A percentile compares a stretch with the other conserved stretches of the same genome.
Evolutionary conservation across 306 rosid genomes (phyloP).

Genomic region (Senna siamea): DNA sequence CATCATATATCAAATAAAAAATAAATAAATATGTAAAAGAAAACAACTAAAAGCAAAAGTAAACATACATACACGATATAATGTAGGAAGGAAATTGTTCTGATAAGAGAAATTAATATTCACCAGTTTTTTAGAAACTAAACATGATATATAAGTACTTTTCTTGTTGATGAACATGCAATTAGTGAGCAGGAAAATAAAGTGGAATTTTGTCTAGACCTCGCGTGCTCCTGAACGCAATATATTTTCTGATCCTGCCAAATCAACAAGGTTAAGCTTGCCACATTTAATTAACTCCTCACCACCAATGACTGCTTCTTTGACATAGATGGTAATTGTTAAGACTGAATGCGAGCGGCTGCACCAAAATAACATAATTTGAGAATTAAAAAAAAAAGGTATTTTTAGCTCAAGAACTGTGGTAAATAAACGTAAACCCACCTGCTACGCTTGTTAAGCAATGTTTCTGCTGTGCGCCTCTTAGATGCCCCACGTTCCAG

Average conservation of each 20-base stretch:
- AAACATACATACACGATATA: too few species aligned
- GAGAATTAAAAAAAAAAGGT: background rate
- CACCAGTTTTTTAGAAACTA: too few species aligned
- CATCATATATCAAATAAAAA: too few species aligned
- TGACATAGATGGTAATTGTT: slow-evolving; percentile 81
- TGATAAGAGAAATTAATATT: too few species aligned
- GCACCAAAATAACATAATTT: slow-evolving; percentile 41
- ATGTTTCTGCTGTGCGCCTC: slow-evolving; percentile 93
- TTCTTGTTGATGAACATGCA: slow-evolving; percentile 26
- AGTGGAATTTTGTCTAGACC: slow-evolving; percentile 50
- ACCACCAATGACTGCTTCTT: slow-evolving; percentile 83
- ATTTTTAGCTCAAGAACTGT: slow-evolving; percentile 7
- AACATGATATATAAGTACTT: background rate
- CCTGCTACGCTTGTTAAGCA: slow-evolving; percentile 97
- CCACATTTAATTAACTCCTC: slow-evolving; percentile 97
- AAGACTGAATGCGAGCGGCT: slow-evolving; percentile 98
- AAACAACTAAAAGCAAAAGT: too few species aligned
- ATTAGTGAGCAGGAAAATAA: background rate
- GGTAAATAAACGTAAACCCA: slow-evolving; percentile 24
- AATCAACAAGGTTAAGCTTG: slow-evolving; percentile 96
- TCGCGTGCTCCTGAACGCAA: slow-evolving; percentile 97
- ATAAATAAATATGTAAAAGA: too few species aligned
- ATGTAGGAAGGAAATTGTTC: too few species aligned
- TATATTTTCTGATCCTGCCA: slow-evolving; percentile 98
- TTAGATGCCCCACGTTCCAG: slow-evolving; percentile 87